phyloP scores from a whole-genome alignment of 345 rosid genomes.

The Erysimum cheiranthoides region DNA sequence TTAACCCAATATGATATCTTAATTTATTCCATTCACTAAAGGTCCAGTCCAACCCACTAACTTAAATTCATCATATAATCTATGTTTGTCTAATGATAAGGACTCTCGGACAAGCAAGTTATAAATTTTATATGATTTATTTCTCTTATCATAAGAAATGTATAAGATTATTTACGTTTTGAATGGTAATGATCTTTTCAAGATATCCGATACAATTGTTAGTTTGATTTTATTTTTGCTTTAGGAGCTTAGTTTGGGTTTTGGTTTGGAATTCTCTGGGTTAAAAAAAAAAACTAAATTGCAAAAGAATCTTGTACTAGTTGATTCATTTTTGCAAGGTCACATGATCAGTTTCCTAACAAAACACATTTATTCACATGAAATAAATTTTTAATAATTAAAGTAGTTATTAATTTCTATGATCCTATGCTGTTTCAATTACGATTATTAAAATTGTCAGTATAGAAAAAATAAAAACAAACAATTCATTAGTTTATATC shows the following conservation, averaged over 20 bases:
- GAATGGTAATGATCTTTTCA: conserved; percentile 18
- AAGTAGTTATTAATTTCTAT: not conserved
- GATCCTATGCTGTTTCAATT: not conserved
- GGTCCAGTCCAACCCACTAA: conserved; percentile 36
- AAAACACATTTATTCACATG: too few relatives aligned
- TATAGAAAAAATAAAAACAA: not conserved
- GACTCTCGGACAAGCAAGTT: conserved; percentile 17
- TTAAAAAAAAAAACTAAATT: too few relatives aligned
- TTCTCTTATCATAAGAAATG: conserved; percentile 27
- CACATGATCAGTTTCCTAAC: too few relatives aligned
- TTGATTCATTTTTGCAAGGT: too few relatives aligned
- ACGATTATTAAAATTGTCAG: not conserved
- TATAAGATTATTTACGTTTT: not conserved
- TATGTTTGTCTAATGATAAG: conserved; percentile 31
- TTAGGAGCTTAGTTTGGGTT: too few relatives aligned
- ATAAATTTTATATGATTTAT: conserved; percentile 16
- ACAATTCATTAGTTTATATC: not conserved
- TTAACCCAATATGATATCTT: conserved; percentile 41
- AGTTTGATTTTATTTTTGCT: not conserved
- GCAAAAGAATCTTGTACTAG: not conserved
- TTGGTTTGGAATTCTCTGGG: too few relatives aligned
- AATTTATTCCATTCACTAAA: conserved; percentile 38
- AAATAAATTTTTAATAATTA: too few relatives aligned
- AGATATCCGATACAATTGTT: conserved; percentile 3
- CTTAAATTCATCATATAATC: conserved; percentile 38